Evolutionary conservation across 352 stramenopile species (phyloP).

Genomic region (Phytopythium litorale): DNA sequence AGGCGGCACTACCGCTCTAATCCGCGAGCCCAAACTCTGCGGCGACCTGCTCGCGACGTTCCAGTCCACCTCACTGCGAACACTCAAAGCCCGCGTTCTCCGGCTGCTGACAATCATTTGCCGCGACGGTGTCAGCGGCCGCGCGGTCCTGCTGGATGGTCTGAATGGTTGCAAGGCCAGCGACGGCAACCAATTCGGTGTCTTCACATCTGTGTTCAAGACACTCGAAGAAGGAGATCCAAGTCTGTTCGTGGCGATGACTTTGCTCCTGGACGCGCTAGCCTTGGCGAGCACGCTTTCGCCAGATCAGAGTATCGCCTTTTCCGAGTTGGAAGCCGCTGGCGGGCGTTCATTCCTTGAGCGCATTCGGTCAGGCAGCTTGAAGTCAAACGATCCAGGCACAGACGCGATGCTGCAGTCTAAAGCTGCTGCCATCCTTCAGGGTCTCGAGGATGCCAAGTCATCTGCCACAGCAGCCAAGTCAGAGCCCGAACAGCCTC

Average conservation of each 20-base stretch:
- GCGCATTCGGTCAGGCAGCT: background rate
- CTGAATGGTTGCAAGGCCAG: background rate
- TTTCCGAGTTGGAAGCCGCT: background rate
- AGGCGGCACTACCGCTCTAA: conserved; percentile 25
- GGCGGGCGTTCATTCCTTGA: background rate
- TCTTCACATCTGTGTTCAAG: background rate
- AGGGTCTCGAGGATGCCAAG: background rate
- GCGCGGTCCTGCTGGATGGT: background rate
- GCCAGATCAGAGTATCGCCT: background rate
- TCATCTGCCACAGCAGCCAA: too few species aligned
- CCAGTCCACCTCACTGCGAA: conserved; percentile 13
- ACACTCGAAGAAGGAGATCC: background rate
- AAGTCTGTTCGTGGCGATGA: background rate
- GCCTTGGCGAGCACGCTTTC: background rate
- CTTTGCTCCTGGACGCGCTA: background rate
- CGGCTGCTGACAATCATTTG: conserved; percentile 1
- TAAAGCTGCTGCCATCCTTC: background rate
- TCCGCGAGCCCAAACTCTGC: conserved; percentile 28
- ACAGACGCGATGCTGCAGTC: background rate
- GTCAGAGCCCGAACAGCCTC: background rate
- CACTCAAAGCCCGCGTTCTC: conserved; percentile 27
- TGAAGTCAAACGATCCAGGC: background rate
- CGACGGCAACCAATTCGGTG: background rate
- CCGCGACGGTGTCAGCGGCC: background rate
- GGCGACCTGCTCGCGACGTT: conserved; percentile 23